Conservation (phyloP, 139 green algal genomes). For the Coelastrella sp. region DNA sequence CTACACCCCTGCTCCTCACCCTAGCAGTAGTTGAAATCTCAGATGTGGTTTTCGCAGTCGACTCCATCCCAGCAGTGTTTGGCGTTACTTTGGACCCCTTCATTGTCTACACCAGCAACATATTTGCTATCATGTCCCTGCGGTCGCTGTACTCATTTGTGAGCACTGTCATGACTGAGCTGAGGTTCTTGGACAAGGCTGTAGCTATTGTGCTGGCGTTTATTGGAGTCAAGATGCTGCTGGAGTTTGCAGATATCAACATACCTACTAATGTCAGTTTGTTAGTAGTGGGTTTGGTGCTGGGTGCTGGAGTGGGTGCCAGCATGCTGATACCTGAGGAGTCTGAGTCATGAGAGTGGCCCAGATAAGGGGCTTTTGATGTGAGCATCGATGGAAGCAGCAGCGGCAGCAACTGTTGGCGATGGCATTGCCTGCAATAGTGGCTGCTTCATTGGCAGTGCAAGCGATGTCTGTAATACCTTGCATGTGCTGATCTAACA, state of each 20-base stretch:
- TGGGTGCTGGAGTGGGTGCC: slow-evolving; percentile 78
- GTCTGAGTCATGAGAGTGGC: not conserved
- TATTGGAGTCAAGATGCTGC: slow-evolving; percentile 88
- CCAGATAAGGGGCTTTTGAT: too few species aligned
- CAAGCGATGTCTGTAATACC: too few species aligned
- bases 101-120: slow-evolving; percentile 97
- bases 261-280: slow-evolving; percentile 83
- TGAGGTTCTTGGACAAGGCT: slow-evolving; percentile 85
- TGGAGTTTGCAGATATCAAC: slow-evolving; percentile 77
- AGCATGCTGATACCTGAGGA: slow-evolving; percentile 71
- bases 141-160: slow-evolving; percentile 84
- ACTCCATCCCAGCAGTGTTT: slow-evolving; percentile 87
- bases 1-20: slow-evolving; percentile 93
- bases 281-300: slow-evolving; percentile 74
- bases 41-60: slow-evolving; percentile 97
- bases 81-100: slow-evolving; percentile 96
- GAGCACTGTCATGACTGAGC: slow-evolving; percentile 62
- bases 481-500: too few species aligned
- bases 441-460: too few species aligned
- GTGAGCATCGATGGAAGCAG: too few species aligned
- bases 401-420: not conserved
- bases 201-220: slow-evolving; percentile 91
- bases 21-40: slow-evolving; percentile 93
- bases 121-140: slow-evolving; percentile 91
- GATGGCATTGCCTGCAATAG: too few species aligned